Evolutionary conservation across 257 asterid genomes (phyloP).

Genomic region (Linderniella brevidens): DNA sequence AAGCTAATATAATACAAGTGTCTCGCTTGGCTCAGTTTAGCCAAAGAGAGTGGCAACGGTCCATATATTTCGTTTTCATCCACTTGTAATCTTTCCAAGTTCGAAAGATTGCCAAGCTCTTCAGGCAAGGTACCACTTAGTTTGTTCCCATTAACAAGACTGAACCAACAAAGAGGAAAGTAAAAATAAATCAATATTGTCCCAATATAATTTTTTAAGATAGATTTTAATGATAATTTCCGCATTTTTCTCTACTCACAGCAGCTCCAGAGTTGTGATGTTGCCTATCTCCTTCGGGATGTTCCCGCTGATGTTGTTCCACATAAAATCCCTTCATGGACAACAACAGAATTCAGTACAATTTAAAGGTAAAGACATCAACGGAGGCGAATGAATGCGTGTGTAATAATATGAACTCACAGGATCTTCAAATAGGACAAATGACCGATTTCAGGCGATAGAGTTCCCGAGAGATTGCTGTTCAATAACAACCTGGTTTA

Average conservation of each 20-base stretch:
- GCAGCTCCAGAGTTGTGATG: constrained; percentile 37
- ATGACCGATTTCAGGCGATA: constrained; percentile 77
- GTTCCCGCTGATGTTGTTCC: constrained; percentile 67
- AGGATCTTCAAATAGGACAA: constrained; percentile 52
- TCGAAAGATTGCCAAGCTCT: constrained; percentile 72
- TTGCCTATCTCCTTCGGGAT: constrained; percentile 95
- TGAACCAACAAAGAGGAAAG: constrained; percentile 19
- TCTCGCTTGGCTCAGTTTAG: constrained; percentile 40
- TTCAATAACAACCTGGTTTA: constrained; percentile 37
- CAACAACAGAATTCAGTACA: constrained; percentile 5
- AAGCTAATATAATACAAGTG: constrained; percentile 69
- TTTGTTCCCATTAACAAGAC: constrained; percentile 90
- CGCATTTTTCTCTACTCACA: constrained; percentile 38
- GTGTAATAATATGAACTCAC: constrained; percentile 25
- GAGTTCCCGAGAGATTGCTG: constrained; percentile 51
- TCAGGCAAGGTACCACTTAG: constrained; percentile 87
- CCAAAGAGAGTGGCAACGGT: constrained; percentile 59
- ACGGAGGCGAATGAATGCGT: too few species aligned
- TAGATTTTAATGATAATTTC: background rate
- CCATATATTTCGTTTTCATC: constrained; percentile 87
- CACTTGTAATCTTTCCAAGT: constrained; percentile 83
- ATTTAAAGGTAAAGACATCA: too few species aligned
- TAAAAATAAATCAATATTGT: constrained; percentile 1
- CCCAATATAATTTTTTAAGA: constrained; percentile 1
- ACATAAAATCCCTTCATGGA: constrained; percentile 72